Evolutionary conservation across 2,329 filamentous ascomycete genomes (phyloP).

Genomic region (Aureobasidium sp.): DNA sequence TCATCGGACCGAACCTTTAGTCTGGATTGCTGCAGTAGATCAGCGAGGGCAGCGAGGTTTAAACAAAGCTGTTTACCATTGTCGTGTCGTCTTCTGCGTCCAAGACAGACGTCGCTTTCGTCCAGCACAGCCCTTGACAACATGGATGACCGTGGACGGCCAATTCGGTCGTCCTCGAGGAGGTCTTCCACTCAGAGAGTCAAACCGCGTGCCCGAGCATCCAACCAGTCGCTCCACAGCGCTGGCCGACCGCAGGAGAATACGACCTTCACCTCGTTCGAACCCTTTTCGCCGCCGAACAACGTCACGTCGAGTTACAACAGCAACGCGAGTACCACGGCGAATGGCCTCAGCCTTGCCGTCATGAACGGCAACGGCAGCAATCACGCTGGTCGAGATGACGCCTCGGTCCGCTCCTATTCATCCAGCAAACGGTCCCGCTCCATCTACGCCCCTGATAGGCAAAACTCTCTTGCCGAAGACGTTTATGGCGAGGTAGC

Average conservation of each 20-base stretch:
- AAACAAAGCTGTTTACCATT: background rate
- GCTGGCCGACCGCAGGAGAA: conserved; percentile 14
- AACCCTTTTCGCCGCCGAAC: conserved; percentile 17
- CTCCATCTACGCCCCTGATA: conserved; percentile 16
- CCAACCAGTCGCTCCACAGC: conserved; percentile 14
- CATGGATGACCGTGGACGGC: conserved; percentile 16
- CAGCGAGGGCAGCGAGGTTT: background rate
- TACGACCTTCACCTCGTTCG: conserved; percentile 17
- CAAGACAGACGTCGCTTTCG: background rate
- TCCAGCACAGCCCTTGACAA: background rate
- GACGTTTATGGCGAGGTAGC: conserved; percentile 2
- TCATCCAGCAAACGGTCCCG: conserved; percentile 17
- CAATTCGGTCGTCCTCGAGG: conserved; percentile 14
- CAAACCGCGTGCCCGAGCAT: conserved; percentile 12
- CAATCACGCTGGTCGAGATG: background rate
- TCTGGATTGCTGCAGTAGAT: background rate
- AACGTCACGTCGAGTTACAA: conserved; percentile 8
- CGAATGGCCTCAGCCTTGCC: background rate
- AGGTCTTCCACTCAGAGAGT: conserved; percentile 15
- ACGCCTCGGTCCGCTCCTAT: conserved; percentile 12
- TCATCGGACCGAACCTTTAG: conserved; percentile 11
- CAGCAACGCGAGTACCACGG: background rate
- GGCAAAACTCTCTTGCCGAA: conserved; percentile 15
- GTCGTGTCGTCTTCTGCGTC: background rate
- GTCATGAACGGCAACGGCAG: background rate